Evolutionary conservation across 257 asterid species (phyloP).

Genomic region (Apocynum venetum): DNA sequence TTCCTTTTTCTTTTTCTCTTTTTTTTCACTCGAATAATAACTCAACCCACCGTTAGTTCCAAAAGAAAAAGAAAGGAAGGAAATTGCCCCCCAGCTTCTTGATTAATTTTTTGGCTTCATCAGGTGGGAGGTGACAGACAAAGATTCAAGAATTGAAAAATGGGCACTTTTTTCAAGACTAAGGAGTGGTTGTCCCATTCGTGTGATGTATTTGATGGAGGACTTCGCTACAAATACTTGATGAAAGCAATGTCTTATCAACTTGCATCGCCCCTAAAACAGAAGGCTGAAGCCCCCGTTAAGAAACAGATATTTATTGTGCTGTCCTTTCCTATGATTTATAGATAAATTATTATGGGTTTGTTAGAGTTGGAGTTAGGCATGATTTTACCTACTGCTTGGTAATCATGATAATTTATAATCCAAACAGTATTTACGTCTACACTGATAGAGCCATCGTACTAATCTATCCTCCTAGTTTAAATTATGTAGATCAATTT

Average conservation of each 20-base stretch:
- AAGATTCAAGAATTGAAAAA: constrained; percentile 9
- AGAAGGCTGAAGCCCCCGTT: background rate
- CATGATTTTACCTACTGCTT: constrained; percentile 7
- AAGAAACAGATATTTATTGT: background rate
- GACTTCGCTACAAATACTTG: constrained; percentile 7
- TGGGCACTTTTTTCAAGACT: constrained; percentile 16
- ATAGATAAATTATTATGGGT: background rate
- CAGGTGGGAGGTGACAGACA: constrained; percentile 10
- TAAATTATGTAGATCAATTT: background rate
- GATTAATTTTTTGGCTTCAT: background rate
- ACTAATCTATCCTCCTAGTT: background rate
- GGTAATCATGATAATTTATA: background rate
- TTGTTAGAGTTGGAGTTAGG: constrained; percentile 11
- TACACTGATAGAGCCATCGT: background rate
- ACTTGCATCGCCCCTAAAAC: too few species aligned
- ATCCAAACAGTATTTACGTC: background rate
- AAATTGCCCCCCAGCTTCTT: background rate
- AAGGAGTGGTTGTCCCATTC: constrained; percentile 17
- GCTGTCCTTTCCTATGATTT: background rate
- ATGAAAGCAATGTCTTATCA: constrained; percentile 3
- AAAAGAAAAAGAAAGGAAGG: too few species aligned
- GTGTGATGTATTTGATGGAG: constrained; percentile 11
- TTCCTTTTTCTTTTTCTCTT: too few species aligned
- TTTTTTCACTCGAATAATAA: background rate
- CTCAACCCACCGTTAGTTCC: too few species aligned